Percentiles rank a stretch among this genome's conserved stretches.
Conservation (phyloP, 106 monocot genomes). For the Dendrobium catenatum region DNA sequence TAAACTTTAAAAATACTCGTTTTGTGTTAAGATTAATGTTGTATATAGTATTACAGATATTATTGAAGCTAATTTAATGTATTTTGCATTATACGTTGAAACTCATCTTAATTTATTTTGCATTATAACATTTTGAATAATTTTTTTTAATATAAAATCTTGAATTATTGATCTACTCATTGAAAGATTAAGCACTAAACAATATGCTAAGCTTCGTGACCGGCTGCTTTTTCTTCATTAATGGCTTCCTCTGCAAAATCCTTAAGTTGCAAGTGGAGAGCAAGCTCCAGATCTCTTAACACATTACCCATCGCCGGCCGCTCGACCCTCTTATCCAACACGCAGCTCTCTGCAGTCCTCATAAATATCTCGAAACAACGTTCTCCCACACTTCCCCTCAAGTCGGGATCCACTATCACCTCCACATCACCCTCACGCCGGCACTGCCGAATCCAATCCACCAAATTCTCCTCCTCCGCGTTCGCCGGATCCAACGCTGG, state of each 20-base stretch:
- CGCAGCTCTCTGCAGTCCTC: conserved; percentile 16
- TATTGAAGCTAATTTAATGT: too few species aligned
- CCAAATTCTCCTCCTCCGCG: conserved; percentile 23
- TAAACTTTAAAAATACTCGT: too few species aligned
- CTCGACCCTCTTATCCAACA: conserved; percentile 10
- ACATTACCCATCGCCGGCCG: conserved; percentile 22
- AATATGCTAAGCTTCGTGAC: too few species aligned
- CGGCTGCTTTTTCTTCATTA: too few species aligned
- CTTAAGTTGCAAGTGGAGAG: conserved; percentile 12
- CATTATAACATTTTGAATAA: too few species aligned
- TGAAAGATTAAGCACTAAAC: too few species aligned
- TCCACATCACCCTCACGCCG: conserved; percentile 19
- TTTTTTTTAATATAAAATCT: too few species aligned
- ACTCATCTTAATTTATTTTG: too few species aligned
- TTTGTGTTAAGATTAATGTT: too few species aligned
- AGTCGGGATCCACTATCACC: conserved; percentile 14
- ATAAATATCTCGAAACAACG: conserved; percentile 17
- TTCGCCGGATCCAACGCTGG: conserved; percentile 6
- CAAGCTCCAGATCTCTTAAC: conserved; percentile 28
- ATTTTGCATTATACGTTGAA: too few species aligned
- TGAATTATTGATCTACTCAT: too few species aligned
- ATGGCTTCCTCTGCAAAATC: conserved; percentile 2
- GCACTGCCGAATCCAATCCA: conserved; percentile 27
- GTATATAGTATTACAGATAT: too few species aligned
- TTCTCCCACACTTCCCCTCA: conserved; percentile 14